Percentiles rank a stretch among this genome's conserved stretches.
These are phyloP conservation scores for Psophocarpus tetragonolobus DNA, from an alignment of 306 rosid genomes.

Conservation along the genomic window DNA sequence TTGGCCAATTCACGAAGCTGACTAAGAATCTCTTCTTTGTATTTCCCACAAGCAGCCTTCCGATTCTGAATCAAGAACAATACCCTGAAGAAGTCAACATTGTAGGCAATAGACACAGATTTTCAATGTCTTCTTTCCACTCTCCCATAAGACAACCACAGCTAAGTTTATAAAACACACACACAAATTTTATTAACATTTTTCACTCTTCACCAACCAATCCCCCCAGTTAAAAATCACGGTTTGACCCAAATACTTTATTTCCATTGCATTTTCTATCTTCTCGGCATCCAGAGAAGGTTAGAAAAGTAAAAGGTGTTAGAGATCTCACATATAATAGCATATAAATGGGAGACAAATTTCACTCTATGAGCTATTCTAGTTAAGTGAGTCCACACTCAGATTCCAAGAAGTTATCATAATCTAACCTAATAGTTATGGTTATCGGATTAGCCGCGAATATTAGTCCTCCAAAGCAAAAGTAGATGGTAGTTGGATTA, in stretches of 20 bases:
- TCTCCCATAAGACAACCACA: not conserved
- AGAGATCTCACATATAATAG: not conserved
- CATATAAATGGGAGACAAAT: not conserved
- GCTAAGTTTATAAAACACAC: not conserved
- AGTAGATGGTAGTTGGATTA: not conserved
- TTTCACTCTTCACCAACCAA: not conserved
- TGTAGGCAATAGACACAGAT: conserved; percentile 25
- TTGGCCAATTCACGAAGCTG: conserved; percentile 75
- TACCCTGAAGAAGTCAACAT: conserved; percentile 47
- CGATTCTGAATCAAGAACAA: conserved; percentile 75
- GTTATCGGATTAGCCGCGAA: not conserved
- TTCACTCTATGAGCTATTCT: not conserved
- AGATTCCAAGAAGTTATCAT: not conserved
- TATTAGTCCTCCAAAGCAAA: not conserved
- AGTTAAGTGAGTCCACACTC: not conserved
- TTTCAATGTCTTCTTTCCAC: conserved; percentile 19
- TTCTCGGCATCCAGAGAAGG: not conserved
- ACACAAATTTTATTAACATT: not conserved
- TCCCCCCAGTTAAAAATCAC: not conserved
- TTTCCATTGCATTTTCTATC: not conserved
- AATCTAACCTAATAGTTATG: not conserved
- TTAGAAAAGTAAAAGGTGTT: not conserved
- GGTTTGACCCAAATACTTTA: not conserved
- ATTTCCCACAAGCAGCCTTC: conserved; percentile 74
- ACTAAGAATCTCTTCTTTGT: conserved; percentile 70